Conservation (phyloP, 1,284 basidiomycete species). For the Naganishia cerealis region DNA sequence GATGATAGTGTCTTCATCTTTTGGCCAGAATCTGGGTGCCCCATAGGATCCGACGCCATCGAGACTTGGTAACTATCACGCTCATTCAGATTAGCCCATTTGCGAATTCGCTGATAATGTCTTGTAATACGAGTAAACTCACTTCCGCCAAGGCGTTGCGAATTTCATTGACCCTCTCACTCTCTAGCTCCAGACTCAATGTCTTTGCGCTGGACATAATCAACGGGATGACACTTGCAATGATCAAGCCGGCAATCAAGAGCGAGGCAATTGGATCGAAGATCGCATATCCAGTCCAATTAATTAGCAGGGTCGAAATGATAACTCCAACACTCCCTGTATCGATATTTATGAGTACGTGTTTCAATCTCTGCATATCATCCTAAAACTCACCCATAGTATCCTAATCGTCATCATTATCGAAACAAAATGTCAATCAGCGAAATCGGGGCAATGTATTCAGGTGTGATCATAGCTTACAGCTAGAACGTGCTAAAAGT, state of each 20-base stretch:
- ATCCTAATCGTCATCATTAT: slow-evolving; percentile 59
- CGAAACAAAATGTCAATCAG: not conserved
- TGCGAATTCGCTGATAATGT: not conserved
- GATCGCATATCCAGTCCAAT: slow-evolving; percentile 98
- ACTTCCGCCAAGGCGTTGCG: slow-evolving; percentile 75
- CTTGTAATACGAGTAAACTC: slow-evolving; percentile 38
- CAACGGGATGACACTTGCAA: slow-evolving; percentile 89
- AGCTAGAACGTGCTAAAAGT: slow-evolving; percentile 45
- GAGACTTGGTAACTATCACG: slow-evolving; percentile 60
- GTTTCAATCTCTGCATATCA: too few species aligned
- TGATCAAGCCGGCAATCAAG: slow-evolving; percentile 93
- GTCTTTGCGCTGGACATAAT: slow-evolving; percentile 90
- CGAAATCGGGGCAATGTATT: not conserved
- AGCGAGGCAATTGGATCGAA: slow-evolving; percentile 98
- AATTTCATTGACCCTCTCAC: slow-evolving; percentile 67
- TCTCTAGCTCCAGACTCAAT: slow-evolving; percentile 77
- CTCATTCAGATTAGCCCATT: slow-evolving; percentile 12
- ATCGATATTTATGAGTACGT: not conserved
- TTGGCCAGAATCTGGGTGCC: slow-evolving; percentile 89
- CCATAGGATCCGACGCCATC: slow-evolving; percentile 80
- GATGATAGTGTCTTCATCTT: slow-evolving; percentile 79
- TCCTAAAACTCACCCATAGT: slow-evolving; percentile 57
- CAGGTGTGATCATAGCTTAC: slow-evolving; percentile 35
- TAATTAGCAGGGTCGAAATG: slow-evolving; percentile 90
- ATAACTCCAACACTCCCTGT: slow-evolving; percentile 80